Conservation (phyloP, 129 eudicot genomes). For the Flaveria trinervia region DNA sequence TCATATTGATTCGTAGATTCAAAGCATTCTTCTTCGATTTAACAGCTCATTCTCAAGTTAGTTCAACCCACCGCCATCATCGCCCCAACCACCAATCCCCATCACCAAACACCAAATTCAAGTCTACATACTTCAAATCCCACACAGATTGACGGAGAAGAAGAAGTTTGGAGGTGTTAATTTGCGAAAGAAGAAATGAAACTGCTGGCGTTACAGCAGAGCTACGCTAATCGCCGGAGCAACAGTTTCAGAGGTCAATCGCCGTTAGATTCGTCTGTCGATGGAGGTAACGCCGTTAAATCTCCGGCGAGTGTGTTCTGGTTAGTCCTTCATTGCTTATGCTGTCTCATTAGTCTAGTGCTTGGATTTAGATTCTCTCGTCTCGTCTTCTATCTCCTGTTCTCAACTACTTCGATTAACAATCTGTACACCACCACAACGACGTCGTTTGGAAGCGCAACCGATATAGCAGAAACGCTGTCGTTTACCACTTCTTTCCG, state of each 20-base stretch:
- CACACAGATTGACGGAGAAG: neutral
- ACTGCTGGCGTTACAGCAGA: constrained; percentile 76
- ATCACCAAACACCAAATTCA: constrained; percentile 22
- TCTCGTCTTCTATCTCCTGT: constrained; percentile 63
- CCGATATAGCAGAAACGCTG: constrained; percentile 40
- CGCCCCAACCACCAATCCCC: constrained; percentile 27
- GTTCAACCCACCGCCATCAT: constrained; percentile 45
- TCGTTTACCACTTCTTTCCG: constrained; percentile 38
- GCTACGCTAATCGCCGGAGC: constrained; percentile 65
- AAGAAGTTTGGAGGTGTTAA: neutral
- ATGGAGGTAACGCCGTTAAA: constrained; percentile 40
- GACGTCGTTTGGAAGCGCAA: constrained; percentile 36
- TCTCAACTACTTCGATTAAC: constrained; percentile 51
- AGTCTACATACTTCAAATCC: constrained; percentile 19
- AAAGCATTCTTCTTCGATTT: constrained; percentile 36
- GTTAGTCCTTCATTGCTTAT: constrained; percentile 67
- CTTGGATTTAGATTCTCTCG: constrained; percentile 97
- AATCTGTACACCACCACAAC: constrained; percentile 37
- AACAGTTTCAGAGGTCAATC: constrained; percentile 61
- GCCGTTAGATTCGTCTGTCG: constrained; percentile 61
- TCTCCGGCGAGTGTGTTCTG: constrained; percentile 76
- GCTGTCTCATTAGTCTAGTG: constrained; percentile 80
- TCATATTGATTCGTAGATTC: constrained; percentile 30
- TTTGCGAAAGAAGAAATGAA: constrained; percentile 51
- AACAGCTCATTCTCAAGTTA: constrained; percentile 34